phyloP scores from a whole-genome alignment of 441 rosid genomes.

The Euphorbia schlechtendalii region DNA sequence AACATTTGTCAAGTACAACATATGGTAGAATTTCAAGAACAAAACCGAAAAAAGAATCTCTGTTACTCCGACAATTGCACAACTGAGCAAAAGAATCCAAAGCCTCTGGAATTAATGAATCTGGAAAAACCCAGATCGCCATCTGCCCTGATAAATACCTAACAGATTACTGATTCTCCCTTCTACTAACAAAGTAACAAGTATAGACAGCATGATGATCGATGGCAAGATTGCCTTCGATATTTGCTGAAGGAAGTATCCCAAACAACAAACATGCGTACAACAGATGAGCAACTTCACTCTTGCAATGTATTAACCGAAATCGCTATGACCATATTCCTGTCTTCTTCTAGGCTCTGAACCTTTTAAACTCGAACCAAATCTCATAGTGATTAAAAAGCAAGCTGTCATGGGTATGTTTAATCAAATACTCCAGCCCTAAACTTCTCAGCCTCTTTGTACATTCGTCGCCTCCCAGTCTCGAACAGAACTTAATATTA shows the following conservation, averaged over 20 bases:
- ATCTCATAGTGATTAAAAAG: slow-evolving; percentile 92
- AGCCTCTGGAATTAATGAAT: slow-evolving; percentile 11
- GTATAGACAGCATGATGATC: slow-evolving; percentile 7
- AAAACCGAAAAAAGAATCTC: neutral
- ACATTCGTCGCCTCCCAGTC: slow-evolving; percentile 78
- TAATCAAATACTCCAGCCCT: slow-evolving; percentile 71
- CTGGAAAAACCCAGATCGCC: too few relatives aligned
- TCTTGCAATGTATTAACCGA: slow-evolving; percentile 14
- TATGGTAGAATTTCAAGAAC: slow-evolving; percentile 4
- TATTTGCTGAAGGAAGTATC: neutral
- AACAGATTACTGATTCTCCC: neutral
- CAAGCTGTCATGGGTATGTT: slow-evolving; percentile 79
- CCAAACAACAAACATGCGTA: slow-evolving; percentile 7
- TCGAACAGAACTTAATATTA: slow-evolving; percentile 81
- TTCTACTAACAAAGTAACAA: slow-evolving; percentile 9
- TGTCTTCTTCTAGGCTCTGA: slow-evolving; percentile 47
- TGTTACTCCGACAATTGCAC: neutral
- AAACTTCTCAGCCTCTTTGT: slow-evolving; percentile 52
- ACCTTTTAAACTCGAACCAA: slow-evolving; percentile 79
- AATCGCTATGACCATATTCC: slow-evolving; percentile 11
- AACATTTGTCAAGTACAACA: neutral
- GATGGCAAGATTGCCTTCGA: slow-evolving; percentile 6
- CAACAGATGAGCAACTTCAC: slow-evolving; percentile 6
- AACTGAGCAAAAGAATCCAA: neutral
- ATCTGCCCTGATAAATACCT: too few relatives aligned